Base-by-base conservation (phyloP, 768 basidiomycete genomes). In the Paxillus ammoniavirescens region DNA sequence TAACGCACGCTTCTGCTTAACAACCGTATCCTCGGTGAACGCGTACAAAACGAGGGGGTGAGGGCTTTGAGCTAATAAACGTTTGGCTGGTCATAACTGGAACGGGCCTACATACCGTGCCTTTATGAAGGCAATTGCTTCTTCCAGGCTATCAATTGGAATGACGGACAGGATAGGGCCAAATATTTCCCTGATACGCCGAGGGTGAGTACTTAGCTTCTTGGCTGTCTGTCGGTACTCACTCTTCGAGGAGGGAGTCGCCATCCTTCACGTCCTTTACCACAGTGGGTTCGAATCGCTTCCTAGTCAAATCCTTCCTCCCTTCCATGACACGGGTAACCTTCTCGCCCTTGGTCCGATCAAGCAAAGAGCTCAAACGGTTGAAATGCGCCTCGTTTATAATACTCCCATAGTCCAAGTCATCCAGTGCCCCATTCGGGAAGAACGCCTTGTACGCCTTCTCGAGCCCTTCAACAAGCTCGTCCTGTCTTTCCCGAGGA, bases 111-210 rank as follows among this genome's bases (percentile, higher is more conserved):
- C 76, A 15, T 47, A 85, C 86, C 77, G 73, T 3, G 70, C 65
- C 43, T 78, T 79, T 41, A 89, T 66, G 59, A 82, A 82, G 1
- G 74, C 72, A 36, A 87, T 71, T 0, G 82, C 87, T 17, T 81
- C 79, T 3, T 82, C 75, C 7, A 86, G 49, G 49, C 66, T 72
- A 31, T 83, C 78, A 0, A 90, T 77, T 0, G 81, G 71, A 12
- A 89, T 60, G 42, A 91, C 74, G 0, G 88, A 82, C 7, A 91
- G 61, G 21, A 91, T 65, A 0, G 89, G 89, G 0, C 87, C 89
- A 58, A 91, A 91, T 3, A 89, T 65, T 64, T 91, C 89, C 55
- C 87, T 89, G 57, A 17, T 14, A 46, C 33, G 14, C 10, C 13
- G 10, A 28, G 12, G 18, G 3, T 35, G 15, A 2, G n/a, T 44